Conservation (phyloP, 1,139 yeast genomes). For the Hyphopichia khmerensis region DNA sequence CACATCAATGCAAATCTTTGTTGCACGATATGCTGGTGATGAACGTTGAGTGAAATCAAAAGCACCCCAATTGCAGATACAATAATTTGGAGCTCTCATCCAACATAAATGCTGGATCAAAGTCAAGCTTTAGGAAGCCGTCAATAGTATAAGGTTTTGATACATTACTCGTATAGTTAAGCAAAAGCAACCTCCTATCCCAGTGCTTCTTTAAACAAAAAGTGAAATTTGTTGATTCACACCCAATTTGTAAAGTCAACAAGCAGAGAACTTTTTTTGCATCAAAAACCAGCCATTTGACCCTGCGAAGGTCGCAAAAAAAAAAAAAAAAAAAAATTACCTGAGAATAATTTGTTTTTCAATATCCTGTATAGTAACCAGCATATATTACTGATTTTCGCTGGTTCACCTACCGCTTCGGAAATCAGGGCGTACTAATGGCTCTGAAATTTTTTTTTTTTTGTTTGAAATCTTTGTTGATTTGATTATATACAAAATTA, state of each 20-base stretch:
- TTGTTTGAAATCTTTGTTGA: too few relatives aligned
- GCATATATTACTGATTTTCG: not conserved
- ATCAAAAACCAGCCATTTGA: slow-evolving; percentile 1
- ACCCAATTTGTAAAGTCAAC: not conserved
- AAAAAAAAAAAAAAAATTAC: not conserved
- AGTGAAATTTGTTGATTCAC: not conserved
- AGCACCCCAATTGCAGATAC: not conserved
- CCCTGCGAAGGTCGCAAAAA: not conserved
- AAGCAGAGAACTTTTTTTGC: not conserved
- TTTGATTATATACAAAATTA: too few relatives aligned
- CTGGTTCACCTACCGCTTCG: not conserved
- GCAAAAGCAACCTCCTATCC: too few relatives aligned
- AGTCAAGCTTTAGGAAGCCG: not conserved
- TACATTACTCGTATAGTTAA: not conserved
- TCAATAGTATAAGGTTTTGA: too few relatives aligned
- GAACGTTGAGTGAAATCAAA: not conserved
- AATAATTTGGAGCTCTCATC: not conserved
- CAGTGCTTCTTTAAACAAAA: not conserved
- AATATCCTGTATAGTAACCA: not conserved
- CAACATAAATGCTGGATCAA: not conserved
- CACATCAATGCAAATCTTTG: not conserved
- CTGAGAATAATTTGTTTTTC: not conserved
- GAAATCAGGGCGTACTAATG: not conserved
- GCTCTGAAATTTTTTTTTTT: too few relatives aligned
- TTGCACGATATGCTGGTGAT: not conserved